Base-by-base conservation (phyloP, 805 yeast genomes). In the Diddensiella santjacobensis region DNA sequence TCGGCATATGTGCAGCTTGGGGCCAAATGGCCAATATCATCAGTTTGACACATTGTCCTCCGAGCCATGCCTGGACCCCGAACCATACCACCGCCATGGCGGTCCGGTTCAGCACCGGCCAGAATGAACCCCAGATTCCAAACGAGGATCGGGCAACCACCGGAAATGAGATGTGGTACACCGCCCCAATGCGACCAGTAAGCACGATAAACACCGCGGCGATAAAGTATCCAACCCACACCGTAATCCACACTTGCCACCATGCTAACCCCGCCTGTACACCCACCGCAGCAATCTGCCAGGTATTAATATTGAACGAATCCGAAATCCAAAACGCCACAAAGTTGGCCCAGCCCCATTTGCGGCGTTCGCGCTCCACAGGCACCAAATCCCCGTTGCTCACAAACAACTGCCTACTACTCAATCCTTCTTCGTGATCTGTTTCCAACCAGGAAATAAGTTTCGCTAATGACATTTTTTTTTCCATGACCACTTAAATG, bases 201-300 rank as follows among this genome's bases (percentile, higher is more conserved):
- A 80, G 61, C 3, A 79, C 75, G 29, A 89, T 83, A 57, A 87
- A 86, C 1, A 75, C 56, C 52, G 85, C 93, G 52, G 86, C 80
- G 41, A 85, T 66, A 17, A 73, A 61, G 65, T 88, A 88, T 4
- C 96, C 96, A 15, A 88, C 53, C 93, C 95, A 87, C 22, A 88
- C 93, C 1, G 93, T 78, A 33, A 88, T 68, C 95, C 96, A 88
- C 10, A 85, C 81, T 62, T 83, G 89, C 95, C 95, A 88, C 95
- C 96, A 87, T 15, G 83, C 77, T 67, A 88, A 69, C 8, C 93
- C 93, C 19, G 81, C 79, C 46, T 74, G 71, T 49, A 84, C 83
- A 58, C 95, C 95, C 0, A 95, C 84, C 5, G 91, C 81, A 2
- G 95, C 96, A 58, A 88, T 87, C 71, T 85, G 89, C 88, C 91